These are phyloP conservation scores for Claviceps fusiformis DNA, from an alignment of 2,329 filamentous ascomycete genomes.

Conservation along the genomic window DNA sequence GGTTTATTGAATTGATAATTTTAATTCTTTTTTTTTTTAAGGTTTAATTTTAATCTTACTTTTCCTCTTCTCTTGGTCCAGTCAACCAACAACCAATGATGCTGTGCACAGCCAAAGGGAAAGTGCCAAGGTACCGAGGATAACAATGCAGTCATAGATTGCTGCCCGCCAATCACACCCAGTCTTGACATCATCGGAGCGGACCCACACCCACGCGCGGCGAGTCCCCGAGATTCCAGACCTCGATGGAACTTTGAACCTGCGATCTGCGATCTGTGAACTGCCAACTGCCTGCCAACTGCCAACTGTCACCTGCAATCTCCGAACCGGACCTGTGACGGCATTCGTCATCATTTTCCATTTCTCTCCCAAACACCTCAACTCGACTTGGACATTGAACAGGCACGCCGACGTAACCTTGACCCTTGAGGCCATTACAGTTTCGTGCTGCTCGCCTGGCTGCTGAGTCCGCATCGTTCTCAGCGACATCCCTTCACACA, in stretches of 20 bases:
- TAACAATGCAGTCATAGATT: slow-evolving; percentile 1
- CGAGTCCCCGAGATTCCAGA: slow-evolving; percentile 4
- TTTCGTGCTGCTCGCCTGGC: not conserved
- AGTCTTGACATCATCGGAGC: slow-evolving; percentile 6
- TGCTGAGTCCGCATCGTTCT: not conserved
- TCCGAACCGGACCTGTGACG: not conserved
- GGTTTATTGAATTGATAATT: too few species aligned
- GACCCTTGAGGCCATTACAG: too few species aligned
- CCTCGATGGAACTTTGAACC: not conserved
- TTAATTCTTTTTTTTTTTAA: too few species aligned
- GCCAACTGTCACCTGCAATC: too few species aligned
- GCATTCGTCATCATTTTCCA: not conserved
- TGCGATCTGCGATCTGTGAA: not conserved
- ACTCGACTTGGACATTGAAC: too few species aligned
- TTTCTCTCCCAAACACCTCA: too few species aligned
- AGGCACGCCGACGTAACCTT: too few species aligned
- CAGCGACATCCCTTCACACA: not conserved
- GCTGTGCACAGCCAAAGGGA: too few species aligned
- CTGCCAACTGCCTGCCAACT: not conserved
- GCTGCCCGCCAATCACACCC: slow-evolving; percentile 2
- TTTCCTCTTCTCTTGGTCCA: too few species aligned
- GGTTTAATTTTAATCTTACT: too few species aligned
- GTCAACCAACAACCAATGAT: too few species aligned
- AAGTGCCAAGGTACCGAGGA: too few species aligned
- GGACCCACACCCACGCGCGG: not conserved